Evolutionary conservation across 495 filamentous ascomycete genomes (phyloP), one percentile per base, ranked within the genome.

Genomic region (Xylaria nigripes): DNA sequence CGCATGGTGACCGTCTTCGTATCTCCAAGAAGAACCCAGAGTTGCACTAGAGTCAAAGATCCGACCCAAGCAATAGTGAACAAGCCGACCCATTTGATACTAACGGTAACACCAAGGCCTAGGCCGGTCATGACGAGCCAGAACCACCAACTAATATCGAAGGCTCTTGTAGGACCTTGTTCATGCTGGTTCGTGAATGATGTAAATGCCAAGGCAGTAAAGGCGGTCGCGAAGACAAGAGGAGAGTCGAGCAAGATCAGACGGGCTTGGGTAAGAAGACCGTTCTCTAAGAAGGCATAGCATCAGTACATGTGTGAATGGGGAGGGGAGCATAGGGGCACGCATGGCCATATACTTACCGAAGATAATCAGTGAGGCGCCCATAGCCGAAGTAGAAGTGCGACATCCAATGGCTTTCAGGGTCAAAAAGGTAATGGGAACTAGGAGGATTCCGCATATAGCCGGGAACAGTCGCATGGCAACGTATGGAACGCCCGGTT

Each of bases 31-130:
- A 98, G 71, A 55, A 95, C 83, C 93, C 93, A 98, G 25, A 98
- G 75, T 72, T 98, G 93, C 16, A 97, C 72, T 43, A 89, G 67
- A 16, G 93, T 98, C 72, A 98, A 80, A 65, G 78, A 83, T 45
- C 93, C 93, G 64, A 98, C 90, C 93, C 93, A 98, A 19, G 92
- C 93, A 68, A 96, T 96, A 42, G 93, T 98, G 75, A 97, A 97
- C 43, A 98, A 76, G 30, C 93, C 93, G 65, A 98, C 93, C 93
- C 93, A 98, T 76, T 98, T 98, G 53, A 96, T 88, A 71, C 92
- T 96, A 53, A 89, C 79, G 0, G 93, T 98, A 40, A 91, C 88
- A 57, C 93, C 93, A 42, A 98, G 77, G 13, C 85, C 84, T 23
- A 97, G 70, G 50, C 93, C 93, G 19, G 89, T 96, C 61, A 86